A percentile compares a stretch with the other conserved stretches of the same genome.
Evolutionary conservation across 345 rosid species (phyloP).

Genomic region (Reutealis trisperma): DNA sequence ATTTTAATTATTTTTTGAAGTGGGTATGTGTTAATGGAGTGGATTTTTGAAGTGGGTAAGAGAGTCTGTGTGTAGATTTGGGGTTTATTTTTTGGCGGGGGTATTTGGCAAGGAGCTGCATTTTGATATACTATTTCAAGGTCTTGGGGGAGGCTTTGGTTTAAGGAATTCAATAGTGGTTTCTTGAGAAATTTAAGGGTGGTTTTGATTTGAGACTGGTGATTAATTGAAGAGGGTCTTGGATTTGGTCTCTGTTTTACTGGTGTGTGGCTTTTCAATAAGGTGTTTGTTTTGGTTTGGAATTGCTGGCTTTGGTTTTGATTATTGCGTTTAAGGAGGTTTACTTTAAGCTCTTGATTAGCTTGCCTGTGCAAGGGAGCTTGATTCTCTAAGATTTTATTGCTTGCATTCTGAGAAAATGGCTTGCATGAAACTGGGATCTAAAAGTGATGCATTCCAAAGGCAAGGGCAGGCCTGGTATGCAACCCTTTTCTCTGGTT

Average conservation of each 20-base stretch:
- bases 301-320: neutral
- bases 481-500: conserved; percentile 11
- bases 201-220: conserved; percentile 13
- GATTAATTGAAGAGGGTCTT: neutral
- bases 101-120: conserved; percentile 28
- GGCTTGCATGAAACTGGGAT: conserved; percentile 95
- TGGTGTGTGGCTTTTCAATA: neutral
- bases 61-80: conserved; percentile 26
- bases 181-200: neutral
- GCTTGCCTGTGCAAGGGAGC: neutral
- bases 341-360: neutral
- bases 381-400: conserved; percentile 17
- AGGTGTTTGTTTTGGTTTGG: neutral
- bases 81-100: conserved; percentile 1
- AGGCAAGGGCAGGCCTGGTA: conserved; percentile 99
- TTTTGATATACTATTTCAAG: conserved; percentile 18
- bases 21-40: conserved; percentile 31
- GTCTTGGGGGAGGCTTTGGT: neutral
- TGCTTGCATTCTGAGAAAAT: conserved; percentile 37
- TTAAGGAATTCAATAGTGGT: conserved; percentile 12
- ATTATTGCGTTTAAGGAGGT: neutral
- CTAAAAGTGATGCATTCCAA: conserved; percentile 89
- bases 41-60: conserved; percentile 20
- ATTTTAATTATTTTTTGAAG: conserved; percentile 18
- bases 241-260: neutral